Percentiles rank a stretch among this genome's conserved stretches.
phyloP scores from a whole-genome alignment of 805 yeast genomes.

The Grigorovia transvaalensis region DNA sequence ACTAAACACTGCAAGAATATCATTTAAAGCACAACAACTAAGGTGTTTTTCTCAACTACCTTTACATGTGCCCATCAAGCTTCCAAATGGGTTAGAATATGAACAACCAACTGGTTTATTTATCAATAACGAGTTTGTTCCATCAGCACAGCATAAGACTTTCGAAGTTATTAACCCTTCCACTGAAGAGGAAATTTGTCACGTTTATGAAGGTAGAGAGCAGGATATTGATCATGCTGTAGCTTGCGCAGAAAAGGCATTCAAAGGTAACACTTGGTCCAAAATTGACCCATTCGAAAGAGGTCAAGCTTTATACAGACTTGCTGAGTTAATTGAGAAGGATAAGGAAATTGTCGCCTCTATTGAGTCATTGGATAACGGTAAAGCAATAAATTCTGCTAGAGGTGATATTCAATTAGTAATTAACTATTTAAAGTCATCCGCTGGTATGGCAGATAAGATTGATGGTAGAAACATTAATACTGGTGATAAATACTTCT shows the following conservation, averaged over 20 bases:
- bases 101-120: conserved; percentile 57
- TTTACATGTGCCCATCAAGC: conserved; percentile 37
- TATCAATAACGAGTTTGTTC: conserved; percentile 44
- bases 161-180: conserved; percentile 41
- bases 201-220: conserved; percentile 38
- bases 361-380: conserved; percentile 46
- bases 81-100: conserved; percentile 63
- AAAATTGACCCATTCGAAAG: conserved; percentile 36
- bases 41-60: conserved; percentile 30
- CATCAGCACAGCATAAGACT: conserved; percentile 28
- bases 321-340: conserved; percentile 38
- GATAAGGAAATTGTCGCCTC: conserved; percentile 40
- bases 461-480: conserved; percentile 49
- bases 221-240: conserved; percentile 44
- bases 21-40: conserved; percentile 1
- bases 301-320: conserved; percentile 32
- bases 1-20: neutral
- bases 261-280: conserved; percentile 32
- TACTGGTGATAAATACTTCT: conserved; percentile 43
- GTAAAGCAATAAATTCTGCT: conserved; percentile 41
- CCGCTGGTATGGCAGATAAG: conserved; percentile 63
- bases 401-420: conserved; percentile 47
- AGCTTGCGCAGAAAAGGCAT: conserved; percentile 38
- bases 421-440: conserved; percentile 45
- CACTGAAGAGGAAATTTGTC: conserved; percentile 37